Base-by-base conservation (phyloP, 2,329 filamentous ascomycete genomes). In the Hypocrella siamensis region DNA sequence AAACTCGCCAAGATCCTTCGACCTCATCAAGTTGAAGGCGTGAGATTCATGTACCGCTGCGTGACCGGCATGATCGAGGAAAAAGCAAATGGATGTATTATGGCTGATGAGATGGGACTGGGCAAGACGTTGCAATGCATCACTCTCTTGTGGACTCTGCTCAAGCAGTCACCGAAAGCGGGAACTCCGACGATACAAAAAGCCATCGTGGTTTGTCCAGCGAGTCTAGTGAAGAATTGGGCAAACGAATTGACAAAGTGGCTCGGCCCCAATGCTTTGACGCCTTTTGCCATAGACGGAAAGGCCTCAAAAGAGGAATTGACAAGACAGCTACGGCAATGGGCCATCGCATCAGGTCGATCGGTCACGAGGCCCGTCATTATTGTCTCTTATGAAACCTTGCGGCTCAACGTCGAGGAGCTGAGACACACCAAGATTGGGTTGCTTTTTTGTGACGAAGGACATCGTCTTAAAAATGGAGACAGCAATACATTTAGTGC, bases 91-190 rank as follows among this genome's bases (percentile, higher is more conserved):
- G 90, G 90, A 3, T 98, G 90, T 56, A 98, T 98, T 51, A 98
- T 98, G 90, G 90, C 90, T 32, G 90, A 98, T 52, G 90, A 94
- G 52, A 98, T 98, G 90, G 90, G 90, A 44, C 61, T 98, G 19
- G 90, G 90, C 35, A 98, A 98, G 60, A 98, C 90, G 14, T 58
- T 98, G 27, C 90, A 98, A 61, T 98, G 90, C 54, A 98, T 98
- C 46, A 73, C 90, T 1, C 67, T 98, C 31, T 78, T 98, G 65
- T 98, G 90, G 90, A 98, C 90, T 2, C 59, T 98, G 2, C 60
- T 98, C 12, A 96, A 94, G 53, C 90, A 98, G 49, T 93, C 86
- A 0, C 83, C 90, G 0, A 84, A 94, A 26, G 84, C 88, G n/a
- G 90, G 90, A 15, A 94, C 86, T 51, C 58, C 80, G 1, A 92